These are phyloP conservation scores for Thelonectria blattea DNA, from an alignment of 2,329 filamentous ascomycete species.

Conservation along the genomic window DNA sequence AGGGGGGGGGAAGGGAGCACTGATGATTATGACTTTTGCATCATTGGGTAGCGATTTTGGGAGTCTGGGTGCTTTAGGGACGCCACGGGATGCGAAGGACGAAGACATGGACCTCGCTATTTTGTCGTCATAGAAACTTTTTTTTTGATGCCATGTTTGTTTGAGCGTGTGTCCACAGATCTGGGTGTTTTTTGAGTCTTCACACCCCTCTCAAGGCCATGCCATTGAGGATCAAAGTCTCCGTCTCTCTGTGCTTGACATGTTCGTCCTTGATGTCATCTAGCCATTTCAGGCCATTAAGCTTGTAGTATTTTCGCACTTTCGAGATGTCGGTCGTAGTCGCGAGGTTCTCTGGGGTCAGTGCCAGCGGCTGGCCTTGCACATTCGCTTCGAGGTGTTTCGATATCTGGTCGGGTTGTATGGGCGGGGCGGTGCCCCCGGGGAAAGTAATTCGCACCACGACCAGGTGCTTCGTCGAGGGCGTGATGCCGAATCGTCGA, in stretches of 20 bases:
- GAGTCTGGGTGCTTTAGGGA: constrained; percentile 37
- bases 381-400: constrained; percentile 67
- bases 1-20: constrained; percentile 17
- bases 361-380: constrained; percentile 62
- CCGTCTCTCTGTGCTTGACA: constrained; percentile 61
- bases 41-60: constrained; percentile 38
- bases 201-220: constrained; percentile 68
- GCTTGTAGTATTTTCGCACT: constrained; percentile 86
- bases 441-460: constrained; percentile 77
- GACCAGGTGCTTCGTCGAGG: constrained; percentile 74
- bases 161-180: background rate
- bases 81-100: constrained; percentile 34
- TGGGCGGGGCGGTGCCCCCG: constrained; percentile 47
- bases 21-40: constrained; percentile 35
- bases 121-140: constrained; percentile 20
- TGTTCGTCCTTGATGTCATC: constrained; percentile 52
- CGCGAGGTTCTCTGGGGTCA: constrained; percentile 69
- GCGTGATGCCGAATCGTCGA: constrained; percentile 81
- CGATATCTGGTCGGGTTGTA: constrained; percentile 55
- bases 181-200: constrained; percentile 10
- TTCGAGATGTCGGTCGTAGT: constrained; percentile 68
- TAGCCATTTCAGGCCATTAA: constrained; percentile 66
- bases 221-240: constrained; percentile 72
- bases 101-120: constrained; percentile 39
- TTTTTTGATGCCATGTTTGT: background rate